Evolutionary conservation across 169 alveolate genomes (phyloP), one percentile per base, ranked within the genome.

Genomic region (Eimeria nieschulzi): DNA sequence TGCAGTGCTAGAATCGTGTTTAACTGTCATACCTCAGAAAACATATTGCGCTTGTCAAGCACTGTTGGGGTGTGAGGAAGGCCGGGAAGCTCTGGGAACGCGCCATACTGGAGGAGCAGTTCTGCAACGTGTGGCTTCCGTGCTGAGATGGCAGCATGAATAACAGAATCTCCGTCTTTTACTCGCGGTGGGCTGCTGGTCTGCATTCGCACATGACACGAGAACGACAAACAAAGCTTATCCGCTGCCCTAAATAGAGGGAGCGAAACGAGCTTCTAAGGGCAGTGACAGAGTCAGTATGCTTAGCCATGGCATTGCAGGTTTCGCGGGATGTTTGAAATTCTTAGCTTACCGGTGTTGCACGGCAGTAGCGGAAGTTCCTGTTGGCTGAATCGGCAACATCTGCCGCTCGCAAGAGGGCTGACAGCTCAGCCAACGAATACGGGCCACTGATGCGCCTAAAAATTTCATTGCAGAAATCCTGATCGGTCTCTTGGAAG

Each of bases 61-160:
- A n/a, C 68, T 9, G 68, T n/a, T 2, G 68, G 5, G 61, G 71
- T 9, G n/a, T 64, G 80, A 21, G 92, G 92, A 61, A 87, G 7
- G 63, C 87, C 55, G 5, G 83, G 87, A 9, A 87, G 39, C 54
- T 87, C 73, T 21, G 92, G 92, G 71, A 87, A 87, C 12, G 92
- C 92, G n/a, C 92, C 92, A 39, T 75, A 87, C 82, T 87, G 92
- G 53, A 87, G 92, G 71, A 87, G 87, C 86, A 87, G 39, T 61
- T 87, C 92, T 66, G 64, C 87, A 21, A 87, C 87, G 33, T 70
- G 92, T 23, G 92, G 92, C 82, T 87, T 87, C 17, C 87, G 23
- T 6, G 92, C 92, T 1, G 92, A 86, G 7, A 87, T 51, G 9
- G 92, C 92, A 1, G 92, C 92, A 82, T 87, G 92, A 55, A 87